phyloP scores from a whole-genome alignment of 257 asterid genomes.

The Solanum chiquidenum region DNA sequence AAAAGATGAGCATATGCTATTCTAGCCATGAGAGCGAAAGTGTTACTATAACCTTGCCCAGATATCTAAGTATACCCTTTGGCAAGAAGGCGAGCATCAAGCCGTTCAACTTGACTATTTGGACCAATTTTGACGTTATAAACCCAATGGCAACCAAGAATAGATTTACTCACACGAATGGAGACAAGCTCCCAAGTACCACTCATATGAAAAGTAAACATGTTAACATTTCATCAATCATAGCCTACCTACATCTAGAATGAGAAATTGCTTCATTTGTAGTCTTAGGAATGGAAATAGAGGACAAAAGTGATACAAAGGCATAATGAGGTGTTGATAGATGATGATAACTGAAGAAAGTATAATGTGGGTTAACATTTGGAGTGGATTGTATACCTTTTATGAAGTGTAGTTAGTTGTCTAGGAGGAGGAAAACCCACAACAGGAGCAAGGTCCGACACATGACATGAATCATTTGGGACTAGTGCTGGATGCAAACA shows the following conservation, averaged over 20 bases:
- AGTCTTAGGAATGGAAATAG: background rate
- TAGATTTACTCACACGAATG: background rate
- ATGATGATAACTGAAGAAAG: background rate
- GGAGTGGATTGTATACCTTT: background rate
- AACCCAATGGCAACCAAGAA: background rate
- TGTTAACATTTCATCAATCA: background rate
- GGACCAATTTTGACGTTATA: background rate
- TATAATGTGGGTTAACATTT: background rate
- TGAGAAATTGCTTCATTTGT: background rate
- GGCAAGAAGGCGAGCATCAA: background rate
- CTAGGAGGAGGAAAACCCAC: background rate
- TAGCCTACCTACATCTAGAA: background rate
- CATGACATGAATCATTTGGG: background rate
- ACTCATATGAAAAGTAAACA: background rate
- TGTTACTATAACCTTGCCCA: background rate
- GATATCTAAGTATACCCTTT: background rate
- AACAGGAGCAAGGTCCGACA: background rate
- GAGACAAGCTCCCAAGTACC: background rate
- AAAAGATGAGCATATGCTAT: background rate
- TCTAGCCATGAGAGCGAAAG: background rate
- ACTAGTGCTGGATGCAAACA: background rate
- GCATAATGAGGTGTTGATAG: background rate
- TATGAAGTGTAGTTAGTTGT: background rate
- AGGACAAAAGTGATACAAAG: background rate
- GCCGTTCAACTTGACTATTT: background rate